These are phyloP conservation scores for Rhinocladiella similis DNA, from an alignment of 2,329 filamentous ascomycete species.

Conservation along the genomic window DNA sequence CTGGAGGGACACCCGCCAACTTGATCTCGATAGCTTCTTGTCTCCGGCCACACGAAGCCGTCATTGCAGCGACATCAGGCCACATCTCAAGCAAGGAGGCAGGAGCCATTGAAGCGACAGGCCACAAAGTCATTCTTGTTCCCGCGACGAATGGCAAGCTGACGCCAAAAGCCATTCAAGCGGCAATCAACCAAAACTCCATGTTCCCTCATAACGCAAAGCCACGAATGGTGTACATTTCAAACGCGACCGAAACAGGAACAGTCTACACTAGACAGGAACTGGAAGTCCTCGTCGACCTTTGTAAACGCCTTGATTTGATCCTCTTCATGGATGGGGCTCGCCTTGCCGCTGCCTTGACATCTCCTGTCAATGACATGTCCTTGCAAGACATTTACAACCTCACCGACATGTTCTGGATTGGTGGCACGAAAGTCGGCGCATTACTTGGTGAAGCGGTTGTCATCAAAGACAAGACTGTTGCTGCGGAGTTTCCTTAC, in stretches of 20 bases:
- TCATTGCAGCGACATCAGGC: constrained; percentile 52
- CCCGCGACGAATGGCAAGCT: constrained; percentile 49
- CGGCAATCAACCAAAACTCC: constrained; percentile 49
- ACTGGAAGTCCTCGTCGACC: constrained; percentile 42
- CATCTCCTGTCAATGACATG: constrained; percentile 45
- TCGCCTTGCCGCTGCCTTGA: constrained; percentile 47
- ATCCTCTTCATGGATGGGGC: constrained; percentile 53
- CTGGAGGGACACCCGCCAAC: constrained; percentile 54
- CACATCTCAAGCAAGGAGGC: constrained; percentile 54
- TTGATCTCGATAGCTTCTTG: constrained; percentile 55
- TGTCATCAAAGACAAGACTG: constrained; percentile 44
- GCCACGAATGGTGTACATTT: constrained; percentile 54
- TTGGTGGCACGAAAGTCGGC: constrained; percentile 55
- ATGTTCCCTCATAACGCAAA: constrained; percentile 56
- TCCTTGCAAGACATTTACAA: constrained; percentile 47
- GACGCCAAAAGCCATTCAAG: constrained; percentile 44
- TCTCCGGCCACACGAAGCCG: constrained; percentile 52
- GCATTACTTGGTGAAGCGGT: constrained; percentile 54
- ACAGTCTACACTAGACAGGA: constrained; percentile 50
- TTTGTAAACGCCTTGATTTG: constrained; percentile 45
- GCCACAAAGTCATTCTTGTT: constrained; percentile 55
- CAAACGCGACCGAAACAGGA: constrained; percentile 52
- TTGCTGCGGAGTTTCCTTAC: constrained; percentile 52
- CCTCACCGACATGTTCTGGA: constrained; percentile 56
- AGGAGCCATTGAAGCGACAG: constrained; percentile 53